Conservation (phyloP, 306 rosid species). For the Leucaena leucocephala region DNA sequence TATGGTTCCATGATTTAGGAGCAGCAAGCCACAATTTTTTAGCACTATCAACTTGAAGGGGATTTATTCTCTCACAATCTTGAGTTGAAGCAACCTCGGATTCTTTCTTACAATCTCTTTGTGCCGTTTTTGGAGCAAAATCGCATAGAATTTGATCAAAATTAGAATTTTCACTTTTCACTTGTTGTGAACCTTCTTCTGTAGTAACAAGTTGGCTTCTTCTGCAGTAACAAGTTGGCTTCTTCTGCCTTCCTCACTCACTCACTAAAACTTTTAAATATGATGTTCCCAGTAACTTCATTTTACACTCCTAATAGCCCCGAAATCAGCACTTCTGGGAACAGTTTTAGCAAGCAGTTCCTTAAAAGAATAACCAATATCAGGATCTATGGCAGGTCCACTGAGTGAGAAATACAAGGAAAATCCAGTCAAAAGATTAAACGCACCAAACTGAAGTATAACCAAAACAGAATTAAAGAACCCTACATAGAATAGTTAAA, state of each 20-base stretch:
- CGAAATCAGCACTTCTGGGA: slow-evolving; percentile 39
- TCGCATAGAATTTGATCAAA: slow-evolving; percentile 48
- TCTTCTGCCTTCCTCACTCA: slow-evolving; percentile 44
- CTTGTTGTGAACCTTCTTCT: slow-evolving; percentile 21
- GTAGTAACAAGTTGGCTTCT: slow-evolving; percentile 32
- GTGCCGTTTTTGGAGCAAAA: slow-evolving; percentile 38
- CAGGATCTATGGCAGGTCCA: slow-evolving; percentile 28
- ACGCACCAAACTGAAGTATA: slow-evolving; percentile 3
- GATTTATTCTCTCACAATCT: background rate
- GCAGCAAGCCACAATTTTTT: slow-evolving; percentile 21
- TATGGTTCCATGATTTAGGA: slow-evolving; percentile 26
- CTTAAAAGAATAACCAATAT: slow-evolving; percentile 29
- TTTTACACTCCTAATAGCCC: slow-evolving; percentile 26
- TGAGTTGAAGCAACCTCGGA: slow-evolving; percentile 41
- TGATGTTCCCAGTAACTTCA: slow-evolving; percentile 36
- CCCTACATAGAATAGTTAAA: background rate
- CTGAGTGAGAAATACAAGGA: slow-evolving; percentile 20
- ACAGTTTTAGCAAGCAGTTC: slow-evolving; percentile 37
- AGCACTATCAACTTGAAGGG: slow-evolving; percentile 38
- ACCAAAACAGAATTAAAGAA: slow-evolving; percentile 4
- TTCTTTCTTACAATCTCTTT: slow-evolving; percentile 41
- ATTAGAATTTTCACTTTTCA: slow-evolving; percentile 44
- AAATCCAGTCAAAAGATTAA: slow-evolving; percentile 6
- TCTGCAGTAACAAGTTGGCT: slow-evolving; percentile 32
- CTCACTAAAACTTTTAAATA: slow-evolving; percentile 33